Conservation (phyloP, 768 basidiomycete genomes). For the Serpula lacrymans region DNA sequence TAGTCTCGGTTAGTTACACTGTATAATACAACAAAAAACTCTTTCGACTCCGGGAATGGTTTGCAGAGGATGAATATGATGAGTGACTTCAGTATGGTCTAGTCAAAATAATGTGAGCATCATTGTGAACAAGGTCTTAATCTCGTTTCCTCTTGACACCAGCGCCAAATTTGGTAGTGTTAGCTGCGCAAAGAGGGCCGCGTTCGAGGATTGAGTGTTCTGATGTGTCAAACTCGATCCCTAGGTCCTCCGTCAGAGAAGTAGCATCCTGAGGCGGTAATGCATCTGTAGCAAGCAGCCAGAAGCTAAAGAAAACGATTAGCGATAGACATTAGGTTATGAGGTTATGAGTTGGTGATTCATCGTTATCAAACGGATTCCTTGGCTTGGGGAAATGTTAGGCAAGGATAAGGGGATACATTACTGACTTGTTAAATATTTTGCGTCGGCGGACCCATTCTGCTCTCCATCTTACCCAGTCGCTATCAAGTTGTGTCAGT, state of each 20-base stretch:
- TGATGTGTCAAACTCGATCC: slow-evolving; percentile 71
- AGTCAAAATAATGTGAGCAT: no score
- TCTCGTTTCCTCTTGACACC: slow-evolving; percentile 52
- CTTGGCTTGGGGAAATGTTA: not conserved
- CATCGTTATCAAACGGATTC: no score
- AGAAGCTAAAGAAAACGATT: slow-evolving; percentile 49
- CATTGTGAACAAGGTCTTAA: no score
- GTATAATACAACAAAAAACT: no score
- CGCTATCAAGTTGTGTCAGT: slow-evolving; percentile 59
- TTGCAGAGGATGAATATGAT: no score
- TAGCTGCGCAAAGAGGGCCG: slow-evolving; percentile 48
- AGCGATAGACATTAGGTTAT: slow-evolving; percentile 21
- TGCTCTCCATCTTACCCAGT: slow-evolving; percentile 77
- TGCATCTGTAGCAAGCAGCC: slow-evolving; percentile 67
- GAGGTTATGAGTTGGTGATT: not conserved
- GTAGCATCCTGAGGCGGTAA: slow-evolving; percentile 62
- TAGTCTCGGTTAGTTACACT: no score
- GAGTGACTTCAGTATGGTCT: no score
- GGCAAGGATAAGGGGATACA: not conserved
- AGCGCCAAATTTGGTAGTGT: slow-evolving; percentile 25
- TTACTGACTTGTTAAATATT: slow-evolving; percentile 67
- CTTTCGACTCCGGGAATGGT: no score
- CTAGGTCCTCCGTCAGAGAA: slow-evolving; percentile 73
- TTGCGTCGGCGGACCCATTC: slow-evolving; percentile 81
- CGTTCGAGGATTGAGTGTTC: slow-evolving; percentile 70